Base-by-base conservation (phyloP, 352 stramenopile species). In the Phytophthora aleatoria region DNA sequence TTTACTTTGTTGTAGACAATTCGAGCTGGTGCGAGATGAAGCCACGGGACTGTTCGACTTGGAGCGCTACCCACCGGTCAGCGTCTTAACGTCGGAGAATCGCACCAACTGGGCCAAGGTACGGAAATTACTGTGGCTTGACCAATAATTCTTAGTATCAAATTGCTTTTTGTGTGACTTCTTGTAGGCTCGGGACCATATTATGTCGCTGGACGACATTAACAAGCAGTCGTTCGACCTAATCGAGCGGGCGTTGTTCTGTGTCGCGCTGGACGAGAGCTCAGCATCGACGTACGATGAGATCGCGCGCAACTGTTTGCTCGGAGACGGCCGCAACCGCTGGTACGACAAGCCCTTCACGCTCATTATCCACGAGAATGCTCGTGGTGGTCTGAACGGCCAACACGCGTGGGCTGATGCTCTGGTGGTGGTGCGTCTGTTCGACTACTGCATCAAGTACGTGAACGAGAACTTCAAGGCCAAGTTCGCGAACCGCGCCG, bases 291-390 rank as follows among this genome's bases (percentile, higher is more conserved):
- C 80, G 0, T 89, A 88, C 65, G 90, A 97, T 52, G 85, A 96
- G 68, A 94, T 94, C 30, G 87, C 87, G 10, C 87, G 84, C 67
- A 95, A 89, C 51, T 90, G 80, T 30, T 73, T 97, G 51, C 81
- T 95, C 3, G 90, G 89, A 36, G 87, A 97, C 45, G 96, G 95
- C 28, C 81, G 88, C 62, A 99, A 99, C 81, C 94, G 97, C 62
- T 99, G 94, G 91, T 99, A 98, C 73, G 97, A 99, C 81, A 99
- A 99, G 77, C 95, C 94, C 11, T 94, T 99, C 67, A 97, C 98
- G 71, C 66, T 99, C 30, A 91, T 99, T 60, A 96, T 98, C 49
- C 96, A 98, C 55, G 86, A 96, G 35, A 99, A 99, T 73, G 96
- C 93, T 38, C 98, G 97, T 63, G 95, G 91, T 36, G 97, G 96